These are phyloP conservation scores for Coemansia erecta DNA, from an alignment of 192 early-diverging fungal species.

Conservation along the genomic window DNA sequence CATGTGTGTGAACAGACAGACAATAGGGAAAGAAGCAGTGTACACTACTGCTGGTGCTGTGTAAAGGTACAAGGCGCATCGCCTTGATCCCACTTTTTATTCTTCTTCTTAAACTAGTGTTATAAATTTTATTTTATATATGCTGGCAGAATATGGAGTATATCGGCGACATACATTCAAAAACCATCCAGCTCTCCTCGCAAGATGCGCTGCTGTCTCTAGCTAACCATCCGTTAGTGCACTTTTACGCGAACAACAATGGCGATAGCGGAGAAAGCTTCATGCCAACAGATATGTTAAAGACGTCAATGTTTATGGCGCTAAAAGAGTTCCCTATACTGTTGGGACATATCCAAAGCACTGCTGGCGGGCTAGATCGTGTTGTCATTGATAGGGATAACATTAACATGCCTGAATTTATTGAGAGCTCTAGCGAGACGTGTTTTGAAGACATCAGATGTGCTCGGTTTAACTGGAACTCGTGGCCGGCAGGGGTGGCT, in stretches of 20 bases:
- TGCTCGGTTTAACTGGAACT: conserved; percentile 15
- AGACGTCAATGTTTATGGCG: conserved; percentile 19
- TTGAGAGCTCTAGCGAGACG: conserved; percentile 19
- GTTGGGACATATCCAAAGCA: conserved; percentile 16
- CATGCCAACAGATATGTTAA: conserved; percentile 25
- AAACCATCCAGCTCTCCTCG: conserved; percentile 18
- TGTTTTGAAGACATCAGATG: conserved; percentile 12
- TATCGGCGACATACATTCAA: conserved; percentile 1
- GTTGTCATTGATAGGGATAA: conserved; percentile 27
- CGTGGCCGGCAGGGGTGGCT: conserved; percentile 22
- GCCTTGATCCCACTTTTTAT: too few relatives aligned
- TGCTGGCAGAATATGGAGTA: not conserved
- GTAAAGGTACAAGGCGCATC: too few relatives aligned
- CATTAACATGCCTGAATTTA: conserved; percentile 39
- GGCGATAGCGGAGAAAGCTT: conserved; percentile 3
- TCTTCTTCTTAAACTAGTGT: too few relatives aligned
- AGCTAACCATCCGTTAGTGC: conserved; percentile 41
- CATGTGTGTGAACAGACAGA: too few relatives aligned
- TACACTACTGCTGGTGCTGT: too few relatives aligned
- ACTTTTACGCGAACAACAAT: conserved; percentile 37
- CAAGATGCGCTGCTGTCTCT: conserved; percentile 33
- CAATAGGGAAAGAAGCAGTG: too few relatives aligned
- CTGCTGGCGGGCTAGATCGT: not conserved
- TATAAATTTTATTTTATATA: too few relatives aligned
- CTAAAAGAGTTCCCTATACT: conserved; percentile 41